Conservation (phyloP, 2,329 filamentous ascomycete genomes). For the Fusarium sp. region DNA sequence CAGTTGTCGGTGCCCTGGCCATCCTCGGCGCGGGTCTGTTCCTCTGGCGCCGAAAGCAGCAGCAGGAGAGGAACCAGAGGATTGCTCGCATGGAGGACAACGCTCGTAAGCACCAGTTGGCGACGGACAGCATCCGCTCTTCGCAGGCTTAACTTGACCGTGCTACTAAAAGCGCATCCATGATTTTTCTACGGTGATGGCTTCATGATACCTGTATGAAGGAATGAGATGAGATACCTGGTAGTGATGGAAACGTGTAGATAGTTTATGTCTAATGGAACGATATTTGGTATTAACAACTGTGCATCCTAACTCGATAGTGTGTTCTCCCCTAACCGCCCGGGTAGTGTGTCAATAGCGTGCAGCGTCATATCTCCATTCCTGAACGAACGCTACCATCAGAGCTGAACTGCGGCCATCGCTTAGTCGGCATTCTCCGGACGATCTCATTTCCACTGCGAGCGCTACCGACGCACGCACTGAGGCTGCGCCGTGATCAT, state of each 20-base stretch:
- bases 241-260: neutral
- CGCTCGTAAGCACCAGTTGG: conserved; percentile 30
- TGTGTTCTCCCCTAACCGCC: neutral
- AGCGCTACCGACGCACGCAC: neutral
- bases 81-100: conserved; percentile 33
- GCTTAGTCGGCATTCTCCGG: neutral
- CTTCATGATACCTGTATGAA: neutral
- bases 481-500: neutral
- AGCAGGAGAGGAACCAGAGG: conserved; percentile 19
- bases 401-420: neutral
- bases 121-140: conserved; percentile 10
- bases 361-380: neutral
- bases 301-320: neutral
- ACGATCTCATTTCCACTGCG: neutral
- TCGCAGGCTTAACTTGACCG: neutral
- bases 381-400: neutral
- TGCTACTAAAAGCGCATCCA: neutral
- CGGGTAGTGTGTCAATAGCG: too few relatives aligned
- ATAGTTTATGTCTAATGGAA: neutral
- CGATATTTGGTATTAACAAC: neutral
- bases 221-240: neutral
- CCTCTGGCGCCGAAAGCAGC: conserved; percentile 52
- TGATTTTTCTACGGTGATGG: neutral
- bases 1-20: conserved; percentile 67
- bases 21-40: conserved; percentile 67